These are phyloP conservation scores for Ganoderma lucidum DNA, from an alignment of 1,284 basidiomycete species.

Conservation along the genomic window DNA sequence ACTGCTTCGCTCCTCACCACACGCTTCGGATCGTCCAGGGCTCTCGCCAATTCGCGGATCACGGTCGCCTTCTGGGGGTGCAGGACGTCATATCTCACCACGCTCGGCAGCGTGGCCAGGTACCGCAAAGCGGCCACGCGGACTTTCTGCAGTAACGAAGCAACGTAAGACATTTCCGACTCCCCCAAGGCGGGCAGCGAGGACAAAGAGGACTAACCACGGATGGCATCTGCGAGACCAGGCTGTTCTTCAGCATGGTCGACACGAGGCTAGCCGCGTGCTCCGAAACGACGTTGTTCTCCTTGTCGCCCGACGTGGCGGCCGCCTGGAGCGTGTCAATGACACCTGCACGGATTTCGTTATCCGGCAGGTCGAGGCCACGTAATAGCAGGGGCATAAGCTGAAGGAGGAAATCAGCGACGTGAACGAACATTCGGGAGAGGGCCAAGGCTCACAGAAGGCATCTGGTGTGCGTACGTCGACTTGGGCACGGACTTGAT, in stretches of 20 bases:
- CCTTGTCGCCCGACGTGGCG: constrained; percentile 57
- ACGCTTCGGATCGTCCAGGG: constrained; percentile 87
- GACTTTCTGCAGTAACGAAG: constrained; percentile 59
- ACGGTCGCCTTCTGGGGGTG: constrained; percentile 79
- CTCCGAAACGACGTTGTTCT: constrained; percentile 61
- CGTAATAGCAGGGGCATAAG: constrained; percentile 91
- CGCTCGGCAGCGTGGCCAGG: constrained; percentile 74
- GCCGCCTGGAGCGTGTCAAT: constrained; percentile 83
- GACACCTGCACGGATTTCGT: constrained; percentile 78
- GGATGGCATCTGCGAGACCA: constrained; percentile 56
- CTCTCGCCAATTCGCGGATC: constrained; percentile 75
- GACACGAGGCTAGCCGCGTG: constrained; percentile 76
- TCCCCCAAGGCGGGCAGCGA: not conserved
- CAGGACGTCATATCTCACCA: constrained; percentile 82
- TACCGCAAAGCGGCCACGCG: constrained; percentile 81
- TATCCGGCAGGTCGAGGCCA: constrained; percentile 81
- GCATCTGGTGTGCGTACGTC: constrained; percentile 73
- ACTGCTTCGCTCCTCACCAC: constrained; percentile 88
- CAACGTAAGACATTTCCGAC: no score
- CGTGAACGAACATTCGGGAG: constrained; percentile 2
- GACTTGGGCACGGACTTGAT: constrained; percentile 85
- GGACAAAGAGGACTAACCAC: constrained; percentile 49
- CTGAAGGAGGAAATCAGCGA: constrained; percentile 48
- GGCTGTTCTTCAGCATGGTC: constrained; percentile 74
- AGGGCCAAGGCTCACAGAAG: constrained; percentile 57